Conservation (phyloP, 140 eudicot genomes). For the Stevia rebaudiana region DNA sequence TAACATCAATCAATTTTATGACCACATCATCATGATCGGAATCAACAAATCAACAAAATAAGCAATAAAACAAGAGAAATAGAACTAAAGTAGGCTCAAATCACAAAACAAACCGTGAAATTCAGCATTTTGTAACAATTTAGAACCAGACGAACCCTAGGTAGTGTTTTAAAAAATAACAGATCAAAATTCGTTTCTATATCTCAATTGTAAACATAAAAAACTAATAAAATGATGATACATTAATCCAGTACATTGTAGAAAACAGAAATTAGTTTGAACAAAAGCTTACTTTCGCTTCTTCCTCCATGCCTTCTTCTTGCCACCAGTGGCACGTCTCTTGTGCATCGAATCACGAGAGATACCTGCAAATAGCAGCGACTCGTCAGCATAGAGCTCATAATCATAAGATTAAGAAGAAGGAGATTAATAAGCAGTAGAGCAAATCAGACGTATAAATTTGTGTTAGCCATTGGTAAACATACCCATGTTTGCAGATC, state of each 20-base stretch:
- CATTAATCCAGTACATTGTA: not conserved
- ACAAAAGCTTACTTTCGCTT: constrained; percentile 34
- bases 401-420: not conserved
- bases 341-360: constrained; percentile 50
- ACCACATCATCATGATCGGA: not conserved
- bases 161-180: not conserved
- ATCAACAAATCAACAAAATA: not conserved
- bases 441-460: not conserved
- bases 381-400: not conserved
- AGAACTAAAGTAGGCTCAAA: not conserved
- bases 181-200: not conserved
- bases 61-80: not conserved
- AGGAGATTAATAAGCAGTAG: not conserved
- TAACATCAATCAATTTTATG: not conserved
- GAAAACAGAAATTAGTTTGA: not conserved
- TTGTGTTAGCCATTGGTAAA: not conserved
- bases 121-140: not conserved
- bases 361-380: constrained; percentile 24
- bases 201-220: not conserved
- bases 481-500: constrained; percentile 11
- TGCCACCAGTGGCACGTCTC: constrained; percentile 46
- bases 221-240: not conserved
- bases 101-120: not conserved
- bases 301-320: constrained; percentile 51
- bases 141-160: not conserved